Conservation (phyloP, 176 grass and related monocot species). For the Carex littledalei region DNA sequence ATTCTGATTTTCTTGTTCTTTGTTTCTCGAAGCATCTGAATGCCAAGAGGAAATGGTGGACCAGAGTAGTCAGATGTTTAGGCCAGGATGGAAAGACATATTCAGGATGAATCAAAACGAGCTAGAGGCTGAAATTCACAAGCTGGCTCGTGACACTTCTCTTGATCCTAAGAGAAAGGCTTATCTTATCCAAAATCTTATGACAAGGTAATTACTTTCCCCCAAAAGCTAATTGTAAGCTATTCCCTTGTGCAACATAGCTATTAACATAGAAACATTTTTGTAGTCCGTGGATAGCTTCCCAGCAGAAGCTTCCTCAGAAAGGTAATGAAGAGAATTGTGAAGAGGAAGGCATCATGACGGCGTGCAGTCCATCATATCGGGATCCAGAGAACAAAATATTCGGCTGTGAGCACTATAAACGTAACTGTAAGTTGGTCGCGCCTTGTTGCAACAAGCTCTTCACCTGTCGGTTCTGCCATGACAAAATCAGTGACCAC, state of each 20-base stretch:
- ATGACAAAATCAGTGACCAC: slow-evolving; percentile 89
- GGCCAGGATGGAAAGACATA: slow-evolving; percentile 94
- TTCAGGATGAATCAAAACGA: slow-evolving; percentile 91
- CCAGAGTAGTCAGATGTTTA: slow-evolving; percentile 65
- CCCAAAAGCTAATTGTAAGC: neutral
- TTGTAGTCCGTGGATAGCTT: slow-evolving; percentile 82
- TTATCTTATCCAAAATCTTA: slow-evolving; percentile 95
- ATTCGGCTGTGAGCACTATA: slow-evolving; percentile 94
- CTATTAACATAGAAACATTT: neutral
- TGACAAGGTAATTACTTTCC: slow-evolving; percentile 55
- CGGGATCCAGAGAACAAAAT: slow-evolving; percentile 48
- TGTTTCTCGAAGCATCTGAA: slow-evolving; percentile 31
- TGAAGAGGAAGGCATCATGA: slow-evolving; percentile 18
- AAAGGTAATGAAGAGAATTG: slow-evolving; percentile 23
- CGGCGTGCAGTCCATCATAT: slow-evolving; percentile 55
- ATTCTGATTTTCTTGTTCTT: neutral
- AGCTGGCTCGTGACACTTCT: slow-evolving; percentile 75
- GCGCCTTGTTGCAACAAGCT: slow-evolving; percentile 83
- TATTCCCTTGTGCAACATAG: neutral
- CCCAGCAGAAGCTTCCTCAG: slow-evolving; percentile 66
- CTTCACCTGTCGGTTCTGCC: slow-evolving; percentile 90
- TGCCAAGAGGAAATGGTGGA: slow-evolving; percentile 49
- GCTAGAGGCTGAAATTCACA: slow-evolving; percentile 76
- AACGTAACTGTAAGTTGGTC: slow-evolving; percentile 87
- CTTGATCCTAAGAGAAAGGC: slow-evolving; percentile 86